phyloP scores from a whole-genome alignment of 2,329 filamentous ascomycete genomes.

The Gnomoniopsis smithogilvyi region DNA sequence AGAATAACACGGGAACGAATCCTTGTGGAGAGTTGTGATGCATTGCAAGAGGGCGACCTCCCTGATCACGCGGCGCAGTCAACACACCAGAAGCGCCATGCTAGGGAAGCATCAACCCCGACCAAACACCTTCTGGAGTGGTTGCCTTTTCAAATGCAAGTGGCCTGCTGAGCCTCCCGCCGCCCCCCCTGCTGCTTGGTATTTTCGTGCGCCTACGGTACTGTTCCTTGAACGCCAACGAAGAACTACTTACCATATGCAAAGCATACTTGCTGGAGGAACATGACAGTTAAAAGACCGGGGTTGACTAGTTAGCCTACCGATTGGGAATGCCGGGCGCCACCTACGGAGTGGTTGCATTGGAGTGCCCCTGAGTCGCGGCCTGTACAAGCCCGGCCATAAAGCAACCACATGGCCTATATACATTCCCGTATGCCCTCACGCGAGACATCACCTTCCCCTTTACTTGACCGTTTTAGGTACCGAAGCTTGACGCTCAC shows the following conservation, averaged over 20 bases:
- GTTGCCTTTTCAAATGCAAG: neutral
- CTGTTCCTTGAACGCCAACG: neutral
- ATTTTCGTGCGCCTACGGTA: neutral
- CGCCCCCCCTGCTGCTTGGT: no score
- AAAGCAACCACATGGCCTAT: neutral
- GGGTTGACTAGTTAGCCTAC: neutral
- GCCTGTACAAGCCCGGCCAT: neutral
- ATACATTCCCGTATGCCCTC: neutral
- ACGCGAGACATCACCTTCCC: neutral
- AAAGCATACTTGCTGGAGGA: neutral
- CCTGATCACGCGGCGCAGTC: neutral
- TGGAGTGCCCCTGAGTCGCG: neutral
- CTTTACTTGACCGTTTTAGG: neutral
- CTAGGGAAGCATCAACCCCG: neutral
- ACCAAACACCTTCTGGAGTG: neutral
- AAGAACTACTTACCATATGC: no score
- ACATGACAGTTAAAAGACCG: neutral
- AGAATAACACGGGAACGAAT: neutral
- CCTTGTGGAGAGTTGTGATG: neutral
- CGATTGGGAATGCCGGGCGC: neutral
- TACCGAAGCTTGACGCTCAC: neutral
- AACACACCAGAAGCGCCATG: neutral
- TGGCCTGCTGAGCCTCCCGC: conserved; percentile 3
- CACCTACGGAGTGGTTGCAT: neutral
- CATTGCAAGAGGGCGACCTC: neutral